Evolutionary conservation across 495 filamentous ascomycete genomes (phyloP), one percentile per base, ranked within the genome.

Genomic region (Penicillium silybi): DNA sequence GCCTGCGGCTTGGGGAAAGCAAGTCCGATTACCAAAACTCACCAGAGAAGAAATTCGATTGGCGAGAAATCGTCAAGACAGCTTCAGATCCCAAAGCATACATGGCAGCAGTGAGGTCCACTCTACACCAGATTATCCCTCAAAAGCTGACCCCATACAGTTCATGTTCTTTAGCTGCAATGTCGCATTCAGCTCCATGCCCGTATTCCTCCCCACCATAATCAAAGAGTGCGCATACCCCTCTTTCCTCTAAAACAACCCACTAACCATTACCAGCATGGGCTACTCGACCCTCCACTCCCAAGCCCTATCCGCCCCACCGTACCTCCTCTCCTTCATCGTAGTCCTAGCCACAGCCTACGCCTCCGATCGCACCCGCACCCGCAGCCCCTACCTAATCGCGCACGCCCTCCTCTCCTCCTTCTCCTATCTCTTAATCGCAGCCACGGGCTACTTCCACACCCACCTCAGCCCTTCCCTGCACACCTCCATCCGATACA

Each of bases 51-150:
- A 58, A 50, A 15, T 71, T 83, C 23, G 68, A 81, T 29, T 76
- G 75, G 73, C 56, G 56, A n/a, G 76, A 83, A 32, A 76, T 85
- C 27, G 54, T 76, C 17, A 70, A 73, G 37, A 77, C 77, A 1
- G 64, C 88, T 20, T 46, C 53, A n/a, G 83, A 88, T 64, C 84
- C 85, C 7, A 83, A 81, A 49, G 78, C 80, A 38, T 90, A 87
- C 65, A 73, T 90, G 11, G 85, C 85, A 16, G 82, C 88, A 63
- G 66, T 81, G 46, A 66, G 76, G 67, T 3, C 19, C 11, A n/a
- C 10, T 19, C 13, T 13, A 5, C 22, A 1, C 26, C 16, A 17
- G 7, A n/a, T 38, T 6, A 17, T 6, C 37, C 13, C 13, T 2
- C 17, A 19, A 43, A 6, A 25, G 16, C 41, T 43, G 19, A 43